Conservation (phyloP, 2,329 filamentous ascomycete species). For the Myriosclerotinia curreyana region DNA sequence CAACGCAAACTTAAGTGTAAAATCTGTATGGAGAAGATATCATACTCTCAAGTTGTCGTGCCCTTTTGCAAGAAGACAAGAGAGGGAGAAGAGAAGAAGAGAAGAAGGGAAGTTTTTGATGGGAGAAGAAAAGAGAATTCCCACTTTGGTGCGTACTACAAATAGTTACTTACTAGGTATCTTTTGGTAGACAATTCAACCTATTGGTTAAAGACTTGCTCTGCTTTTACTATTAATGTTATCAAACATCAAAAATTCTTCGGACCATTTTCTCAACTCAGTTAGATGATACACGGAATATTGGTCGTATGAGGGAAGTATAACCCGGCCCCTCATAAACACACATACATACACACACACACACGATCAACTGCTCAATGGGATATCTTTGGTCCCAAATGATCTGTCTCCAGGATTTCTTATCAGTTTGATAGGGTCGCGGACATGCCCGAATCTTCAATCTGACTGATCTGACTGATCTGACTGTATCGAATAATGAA, state of each 20-base stretch:
- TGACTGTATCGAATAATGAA: conserved; percentile 1
- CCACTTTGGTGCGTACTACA: conserved; percentile 1
- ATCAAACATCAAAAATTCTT: too few relatives aligned
- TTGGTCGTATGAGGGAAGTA: background rate
- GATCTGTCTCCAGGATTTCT: conserved; percentile 7
- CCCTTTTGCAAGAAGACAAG: background rate
- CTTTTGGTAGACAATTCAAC: too few relatives aligned
- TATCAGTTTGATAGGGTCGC: background rate
- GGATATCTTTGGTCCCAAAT: background rate
- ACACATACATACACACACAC: background rate
- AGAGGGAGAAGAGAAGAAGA: background rate
- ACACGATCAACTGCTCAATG: background rate
- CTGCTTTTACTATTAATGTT: too few relatives aligned
- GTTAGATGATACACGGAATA: background rate
- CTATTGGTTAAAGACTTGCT: too few relatives aligned
- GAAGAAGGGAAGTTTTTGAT: too few relatives aligned
- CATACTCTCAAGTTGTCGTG: background rate
- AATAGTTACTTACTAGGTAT: too few relatives aligned
- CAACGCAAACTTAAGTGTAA: background rate
- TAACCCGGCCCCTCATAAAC: background rate
- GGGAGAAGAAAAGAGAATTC: conserved; percentile 1
- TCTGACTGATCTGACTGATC: too few relatives aligned
- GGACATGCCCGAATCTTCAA: background rate
- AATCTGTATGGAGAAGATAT: conserved; percentile 3
- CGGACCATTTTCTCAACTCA: background rate